Base-by-base conservation (phyloP, 768 basidiomycete species). In the Tricholomella constricta region DNA sequence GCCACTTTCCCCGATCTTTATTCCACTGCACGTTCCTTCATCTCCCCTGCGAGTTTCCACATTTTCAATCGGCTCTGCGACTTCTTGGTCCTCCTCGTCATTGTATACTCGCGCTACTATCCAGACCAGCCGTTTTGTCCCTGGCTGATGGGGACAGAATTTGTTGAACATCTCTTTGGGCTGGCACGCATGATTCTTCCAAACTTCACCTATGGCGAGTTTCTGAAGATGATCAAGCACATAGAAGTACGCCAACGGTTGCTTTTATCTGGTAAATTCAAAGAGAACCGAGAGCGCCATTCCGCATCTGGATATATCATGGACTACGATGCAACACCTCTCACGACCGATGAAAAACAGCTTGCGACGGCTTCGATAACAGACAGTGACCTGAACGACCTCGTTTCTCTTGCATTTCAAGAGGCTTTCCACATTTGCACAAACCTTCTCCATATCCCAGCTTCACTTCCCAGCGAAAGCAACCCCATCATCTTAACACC, bases 111-210 rank as follows among this genome's bases (percentile, higher is more conserved):
- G 0, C 22, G 38, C 12, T 34, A 40, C 37, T 65, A 68, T 29
- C 61, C 64, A 12, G 32, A 56, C 31, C 46, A 61, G 4, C 61
- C 65, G 1, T 67, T 67, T 44, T 65, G 64, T 41, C 58, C 61
- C 2, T 64, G 62, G 61, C 29, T 62, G 2, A 45, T 60, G n/a
- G 62, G 57, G 2, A 66, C 67, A 0, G 61, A 63, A 10, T 64
- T 65, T 29, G 61, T 68, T 7, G 65, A 68, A 49, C 65, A 68
- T 34, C 64, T 68, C 56, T 68, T 68, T 41, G 65, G 66, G 0
- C 56, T 67, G 3, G 62, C 65, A 0, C 57, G 61, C 4, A 58
- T 60, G 50, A 48, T 69, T 29, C 49, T 69, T 2, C 64, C 67
- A 2, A 62, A 69, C 36, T 69, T 69, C 48, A 62, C 65, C 3